Conservation (phyloP, 2,329 filamentous ascomycete genomes). For the Nemania sp. region DNA sequence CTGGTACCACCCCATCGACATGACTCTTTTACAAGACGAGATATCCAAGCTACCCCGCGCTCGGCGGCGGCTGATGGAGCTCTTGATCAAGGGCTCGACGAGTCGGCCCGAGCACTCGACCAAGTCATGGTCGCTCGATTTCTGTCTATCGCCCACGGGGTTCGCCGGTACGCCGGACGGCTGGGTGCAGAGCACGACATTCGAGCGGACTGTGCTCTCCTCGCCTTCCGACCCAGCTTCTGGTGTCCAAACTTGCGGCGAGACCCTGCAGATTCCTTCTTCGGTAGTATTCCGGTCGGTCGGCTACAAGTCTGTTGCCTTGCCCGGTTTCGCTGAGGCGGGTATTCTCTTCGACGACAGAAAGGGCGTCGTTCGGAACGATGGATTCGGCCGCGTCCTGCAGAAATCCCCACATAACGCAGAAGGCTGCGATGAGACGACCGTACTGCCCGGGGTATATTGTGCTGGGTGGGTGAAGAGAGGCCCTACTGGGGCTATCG, state of each 20-base stretch:
- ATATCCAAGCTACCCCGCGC: slow-evolving; percentile 74
- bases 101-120: slow-evolving; percentile 51
- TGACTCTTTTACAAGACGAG: slow-evolving; percentile 68
- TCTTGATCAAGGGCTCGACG: slow-evolving; percentile 75
- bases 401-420: slow-evolving; percentile 42
- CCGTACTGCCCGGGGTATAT: slow-evolving; percentile 72
- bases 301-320: slow-evolving; percentile 81
- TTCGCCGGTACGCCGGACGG: slow-evolving; percentile 60
- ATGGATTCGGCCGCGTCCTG: slow-evolving; percentile 73
- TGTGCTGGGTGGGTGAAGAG: slow-evolving; percentile 96
- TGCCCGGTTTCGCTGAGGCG: slow-evolving; percentile 74
- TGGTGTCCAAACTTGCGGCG: slow-evolving; percentile 53
- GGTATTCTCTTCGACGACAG: slow-evolving; percentile 77
- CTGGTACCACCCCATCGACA: slow-evolving; percentile 71
- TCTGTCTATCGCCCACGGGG: slow-evolving; percentile 75
- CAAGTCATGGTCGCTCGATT: slow-evolving; percentile 84
- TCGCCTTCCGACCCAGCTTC: slow-evolving; percentile 59
- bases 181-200: slow-evolving; percentile 67
- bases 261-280: slow-evolving; percentile 61
- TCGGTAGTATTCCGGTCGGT: slow-evolving; percentile 89
- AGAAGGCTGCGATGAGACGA: slow-evolving; percentile 46
- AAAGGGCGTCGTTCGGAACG: slow-evolving; percentile 80
- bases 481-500: slow-evolving; percentile 93
- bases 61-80: slow-evolving; percentile 76
- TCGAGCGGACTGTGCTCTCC: slow-evolving; percentile 64